Conservation (phyloP, 2,329 filamentous ascomycete species). For the Tolypocladium inflatum region DNA sequence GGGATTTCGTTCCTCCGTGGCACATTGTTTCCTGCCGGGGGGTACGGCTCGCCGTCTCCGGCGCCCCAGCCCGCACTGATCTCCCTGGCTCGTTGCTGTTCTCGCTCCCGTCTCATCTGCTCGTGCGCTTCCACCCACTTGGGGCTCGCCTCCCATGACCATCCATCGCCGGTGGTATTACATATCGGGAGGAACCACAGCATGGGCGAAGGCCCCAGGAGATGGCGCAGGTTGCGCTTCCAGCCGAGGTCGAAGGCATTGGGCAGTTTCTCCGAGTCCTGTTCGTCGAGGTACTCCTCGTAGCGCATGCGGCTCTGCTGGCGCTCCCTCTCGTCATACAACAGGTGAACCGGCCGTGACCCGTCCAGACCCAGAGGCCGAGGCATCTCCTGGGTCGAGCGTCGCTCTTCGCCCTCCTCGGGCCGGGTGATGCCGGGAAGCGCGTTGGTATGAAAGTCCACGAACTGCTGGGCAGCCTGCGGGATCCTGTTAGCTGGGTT, state of each 20-base stretch:
- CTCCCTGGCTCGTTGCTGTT: constrained; percentile 54
- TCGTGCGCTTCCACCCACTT: constrained; percentile 69
- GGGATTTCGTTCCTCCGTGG: not conserved
- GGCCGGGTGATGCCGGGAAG: constrained; percentile 71
- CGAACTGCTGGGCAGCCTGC: constrained; percentile 58
- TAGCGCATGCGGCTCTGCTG: constrained; percentile 45
- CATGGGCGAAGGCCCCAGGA: constrained; percentile 65
- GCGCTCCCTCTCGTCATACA: constrained; percentile 47
- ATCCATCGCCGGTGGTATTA: constrained; percentile 86
- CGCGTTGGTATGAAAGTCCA: constrained; percentile 74
- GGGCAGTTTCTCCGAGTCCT: constrained; percentile 78
- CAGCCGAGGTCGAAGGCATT: constrained; percentile 90
- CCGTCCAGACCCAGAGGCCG: constrained; percentile 13
- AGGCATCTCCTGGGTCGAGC: constrained; percentile 12
- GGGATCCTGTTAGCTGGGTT: constrained; percentile 39
- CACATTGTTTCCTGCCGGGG: not conserved
- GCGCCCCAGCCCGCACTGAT: constrained; percentile 58
- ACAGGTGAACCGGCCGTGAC: constrained; percentile 32
- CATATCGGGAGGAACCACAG: constrained; percentile 75
- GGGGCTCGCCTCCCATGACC: constrained; percentile 81
- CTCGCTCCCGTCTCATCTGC: constrained; percentile 45
- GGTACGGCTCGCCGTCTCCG: constrained; percentile 11
- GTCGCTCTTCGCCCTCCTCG: constrained; percentile 65
- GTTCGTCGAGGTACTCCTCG: constrained; percentile 75
- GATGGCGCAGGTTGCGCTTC: constrained; percentile 66